Evolutionary conservation across 83 land plant genomes (phyloP), one percentile per base, ranked within the genome.

Genomic region (Thuja plicata): DNA sequence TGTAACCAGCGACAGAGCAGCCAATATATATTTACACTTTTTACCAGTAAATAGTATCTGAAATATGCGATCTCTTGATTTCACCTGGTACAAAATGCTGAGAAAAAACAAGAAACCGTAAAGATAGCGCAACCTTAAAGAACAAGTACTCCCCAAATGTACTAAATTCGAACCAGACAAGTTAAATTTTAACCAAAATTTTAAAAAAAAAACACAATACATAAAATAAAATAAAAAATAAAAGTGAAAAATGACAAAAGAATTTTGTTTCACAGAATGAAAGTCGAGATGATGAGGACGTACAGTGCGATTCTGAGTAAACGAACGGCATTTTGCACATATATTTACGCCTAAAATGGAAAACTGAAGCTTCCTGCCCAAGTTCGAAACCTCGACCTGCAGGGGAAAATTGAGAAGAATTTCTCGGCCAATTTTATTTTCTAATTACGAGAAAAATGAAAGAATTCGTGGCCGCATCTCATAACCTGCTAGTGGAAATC

Each of bases 361-460:
- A 79, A 79, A 7, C 10, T 43, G 38, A 66, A 66, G 71, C 71
- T 66, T 34, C 46, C 83, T 40, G n/a, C 46, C 46, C 12, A 43
- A 40, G 83, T 9, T 79, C 83, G 46, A 79, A 79, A 40, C 83
- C 83, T 24, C 45, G 83, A 79, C 46, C 83, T 79, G 83, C 46
- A 43, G 83, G 48, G 21, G 24, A 79, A 38, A 38, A 40, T 79
- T 4, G 0, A 17, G 45, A 9, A 7, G 9, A 79, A 80, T 38
- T 41, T 80, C 40, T 80, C n/a, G 3, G 27, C 46, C 83, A 9
- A 40, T 80, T 80, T 21, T 40, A 12, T n/a, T 7, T 45, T 43
- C 48, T 7, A 19, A 17, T 24, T 38, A 80, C 83, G 83, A 80
- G 48, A 80, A 40, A 41, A 50, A 0, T 50, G 1, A 80, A 24